Base-by-base conservation (phyloP, 2,329 filamentous ascomycete genomes). In the Raffaelea albimanens region DNA sequence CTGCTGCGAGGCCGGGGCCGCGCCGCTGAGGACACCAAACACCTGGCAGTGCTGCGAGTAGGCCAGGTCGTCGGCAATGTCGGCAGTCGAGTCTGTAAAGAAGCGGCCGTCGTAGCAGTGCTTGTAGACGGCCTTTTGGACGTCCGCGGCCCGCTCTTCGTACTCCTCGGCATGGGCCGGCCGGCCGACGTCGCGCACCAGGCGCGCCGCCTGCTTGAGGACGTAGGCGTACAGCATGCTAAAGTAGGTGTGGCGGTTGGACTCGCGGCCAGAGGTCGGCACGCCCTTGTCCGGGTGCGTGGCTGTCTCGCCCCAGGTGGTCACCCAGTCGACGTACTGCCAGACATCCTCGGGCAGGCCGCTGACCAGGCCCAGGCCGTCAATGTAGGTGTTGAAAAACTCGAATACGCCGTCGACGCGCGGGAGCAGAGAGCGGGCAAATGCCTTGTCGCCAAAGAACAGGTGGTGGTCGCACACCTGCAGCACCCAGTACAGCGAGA, bases 161-260 rank as follows among this genome's bases (percentile, higher is more conserved):
- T 65, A 63, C 36, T 66, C 63, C 3, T 45, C 49, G 0, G 62
- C 59, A 7, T 58, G 46, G 14, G 25, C 25, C 0, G 63, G 58
- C 5, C 67, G 55, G 1, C 61, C 63, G 9, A 67, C 55, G 10
- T 58, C 53, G 4, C 55, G 56, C 3, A 63, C 44, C 0, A 71
- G 57, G 1, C 41, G 10, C 0, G 67, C 64, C 0, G 60, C 61
- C 23, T 61, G 55, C 3, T 59, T 56, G 0, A 71, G 54, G 0
- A 60, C 59, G 41, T 63, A 66, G 0, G 63, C 64, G 44, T 67
- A 69, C 0, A 70, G 53, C 56, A 66, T 54, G 44, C 61, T 69
- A 50, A 63, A 64, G 47, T 68, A 70, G 0, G 67, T 67, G 50
- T 66, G 63, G 3, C 59, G 46, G 43, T 67, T 67, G 2, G 63